phyloP scores from a whole-genome alignment of 2,329 filamentous ascomycete species.

The Fusarium coffeatum region DNA sequence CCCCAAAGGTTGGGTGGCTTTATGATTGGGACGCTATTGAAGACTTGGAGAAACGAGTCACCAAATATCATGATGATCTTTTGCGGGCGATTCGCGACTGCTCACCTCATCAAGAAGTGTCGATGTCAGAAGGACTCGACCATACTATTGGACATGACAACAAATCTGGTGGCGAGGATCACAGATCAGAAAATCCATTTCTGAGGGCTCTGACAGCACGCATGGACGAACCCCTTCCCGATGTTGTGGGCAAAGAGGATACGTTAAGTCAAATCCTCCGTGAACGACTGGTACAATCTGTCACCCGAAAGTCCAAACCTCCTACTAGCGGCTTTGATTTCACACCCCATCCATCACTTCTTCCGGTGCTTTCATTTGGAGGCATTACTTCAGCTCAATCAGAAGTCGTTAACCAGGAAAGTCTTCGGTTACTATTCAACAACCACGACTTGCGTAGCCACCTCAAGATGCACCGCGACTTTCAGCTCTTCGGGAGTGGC shows the following conservation, averaged over 20 bases:
- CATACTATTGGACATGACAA: background rate
- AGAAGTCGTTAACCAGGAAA: slow-evolving; percentile 79
- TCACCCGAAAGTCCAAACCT: slow-evolving; percentile 45
- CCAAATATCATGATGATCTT: slow-evolving; percentile 50
- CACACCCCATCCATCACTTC: slow-evolving; percentile 67
- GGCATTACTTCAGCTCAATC: slow-evolving; percentile 81
- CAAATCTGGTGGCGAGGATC: slow-evolving; percentile 61
- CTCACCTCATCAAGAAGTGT: background rate
- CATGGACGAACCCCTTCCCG: slow-evolving; percentile 47
- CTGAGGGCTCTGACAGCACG: slow-evolving; percentile 28
- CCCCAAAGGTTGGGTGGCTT: slow-evolving; percentile 73
- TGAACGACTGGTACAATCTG: slow-evolving; percentile 52
- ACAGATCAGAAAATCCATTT: slow-evolving; percentile 42
- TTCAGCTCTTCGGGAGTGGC: slow-evolving; percentile 87
- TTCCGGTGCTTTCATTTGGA: slow-evolving; percentile 78
- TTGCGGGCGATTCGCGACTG: slow-evolving; percentile 37
- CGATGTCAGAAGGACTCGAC: background rate
- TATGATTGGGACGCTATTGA: slow-evolving; percentile 79
- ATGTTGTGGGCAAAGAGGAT: slow-evolving; percentile 46
- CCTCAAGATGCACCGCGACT: slow-evolving; percentile 78
- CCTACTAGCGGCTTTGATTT: slow-evolving; percentile 48
- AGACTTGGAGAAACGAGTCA: slow-evolving; percentile 69
- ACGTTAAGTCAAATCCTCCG: slow-evolving; percentile 56
- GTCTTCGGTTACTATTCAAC: slow-evolving; percentile 79
- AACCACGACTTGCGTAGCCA: slow-evolving; percentile 78